Evolutionary conservation across 495 filamentous ascomycete genomes (phyloP).

Genomic region (Aspergillus biplanus): DNA sequence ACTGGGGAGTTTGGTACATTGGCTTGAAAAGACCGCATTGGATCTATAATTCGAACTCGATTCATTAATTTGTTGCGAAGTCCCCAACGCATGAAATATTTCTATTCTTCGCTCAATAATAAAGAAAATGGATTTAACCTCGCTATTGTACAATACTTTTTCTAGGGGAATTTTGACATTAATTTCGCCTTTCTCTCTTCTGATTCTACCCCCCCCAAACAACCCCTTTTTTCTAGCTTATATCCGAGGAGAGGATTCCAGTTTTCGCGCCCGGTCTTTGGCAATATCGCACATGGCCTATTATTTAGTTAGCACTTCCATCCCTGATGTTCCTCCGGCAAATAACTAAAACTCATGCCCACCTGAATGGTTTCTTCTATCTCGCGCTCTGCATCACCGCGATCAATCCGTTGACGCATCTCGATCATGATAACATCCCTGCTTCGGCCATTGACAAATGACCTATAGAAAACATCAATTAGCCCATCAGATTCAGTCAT

Average conservation of each 20-base stretch:
- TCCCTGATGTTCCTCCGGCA: too few relatives aligned
- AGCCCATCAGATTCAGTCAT: not conserved
- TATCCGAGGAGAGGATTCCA: conserved; percentile 33
- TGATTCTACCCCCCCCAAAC: too few relatives aligned
- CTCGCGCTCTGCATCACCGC: conserved; percentile 68
- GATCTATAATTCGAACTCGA: too few relatives aligned
- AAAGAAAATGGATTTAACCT: too few relatives aligned
- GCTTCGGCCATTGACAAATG: conserved; percentile 86
- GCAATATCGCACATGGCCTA: conserved; percentile 79
- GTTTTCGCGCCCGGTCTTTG: conserved; percentile 59
- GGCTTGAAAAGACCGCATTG: too few relatives aligned
- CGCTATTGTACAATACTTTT: too few relatives aligned
- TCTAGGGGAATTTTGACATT: too few relatives aligned
- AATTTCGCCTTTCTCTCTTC: too few relatives aligned
- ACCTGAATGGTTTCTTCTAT: conserved; percentile 78
- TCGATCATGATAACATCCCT: conserved; percentile 78
- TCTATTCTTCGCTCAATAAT: too few relatives aligned
- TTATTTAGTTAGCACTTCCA: conserved; percentile 2
- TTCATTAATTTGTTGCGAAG: too few relatives aligned
- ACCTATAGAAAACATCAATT: conserved; percentile 41
- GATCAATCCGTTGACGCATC: conserved; percentile 76
- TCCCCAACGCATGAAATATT: too few relatives aligned
- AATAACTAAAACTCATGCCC: conserved; percentile 26
- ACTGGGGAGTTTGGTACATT: too few relatives aligned
- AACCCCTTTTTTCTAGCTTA: not conserved